A percentile compares a stretch with the other conserved stretches of the same genome.
These are phyloP conservation scores for Pugionium dolabratum DNA, from an alignment of 345 rosid species.

Conservation along the genomic window DNA sequence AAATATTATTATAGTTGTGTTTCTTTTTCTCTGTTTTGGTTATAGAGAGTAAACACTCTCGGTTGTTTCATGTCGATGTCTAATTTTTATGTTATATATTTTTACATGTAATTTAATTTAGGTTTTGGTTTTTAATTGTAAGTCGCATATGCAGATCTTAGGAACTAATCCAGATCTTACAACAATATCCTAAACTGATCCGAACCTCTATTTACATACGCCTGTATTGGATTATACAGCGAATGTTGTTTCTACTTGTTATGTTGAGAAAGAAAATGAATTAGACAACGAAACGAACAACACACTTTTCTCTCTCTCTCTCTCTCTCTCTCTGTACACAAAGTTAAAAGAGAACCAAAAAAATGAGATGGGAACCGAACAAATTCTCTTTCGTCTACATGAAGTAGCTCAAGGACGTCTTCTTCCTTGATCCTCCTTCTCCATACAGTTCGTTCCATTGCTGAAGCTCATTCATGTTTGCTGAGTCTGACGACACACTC, in stretches of 20 bases:
- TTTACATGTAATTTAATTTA: too few relatives aligned
- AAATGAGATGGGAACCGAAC: constrained; percentile 17
- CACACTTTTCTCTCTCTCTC: constrained; percentile 26
- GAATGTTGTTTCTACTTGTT: constrained; percentile 31
- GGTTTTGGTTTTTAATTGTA: too few relatives aligned
- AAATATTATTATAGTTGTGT: too few relatives aligned
- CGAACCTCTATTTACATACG: constrained; percentile 30
- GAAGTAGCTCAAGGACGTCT: constrained; percentile 84
- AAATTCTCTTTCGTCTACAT: constrained; percentile 63
- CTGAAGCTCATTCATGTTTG: constrained; percentile 88
- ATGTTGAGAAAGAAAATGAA: constrained; percentile 39
- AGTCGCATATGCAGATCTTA: too few relatives aligned
- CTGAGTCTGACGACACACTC: constrained; percentile 92
- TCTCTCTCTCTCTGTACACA: constrained; percentile 38
- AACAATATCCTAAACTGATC: background rate
- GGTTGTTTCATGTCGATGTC: too few relatives aligned
- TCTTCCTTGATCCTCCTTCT: constrained; percentile 98
- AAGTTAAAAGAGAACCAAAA: constrained; percentile 36
- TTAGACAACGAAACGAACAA: constrained; percentile 31
- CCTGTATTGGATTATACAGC: constrained; percentile 38
- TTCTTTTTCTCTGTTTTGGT: too few relatives aligned
- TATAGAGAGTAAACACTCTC: too few relatives aligned
- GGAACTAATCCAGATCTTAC: too few relatives aligned
- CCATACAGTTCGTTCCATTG: constrained; percentile 98
- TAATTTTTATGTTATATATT: too few relatives aligned